Conservation (phyloP, 2,329 filamentous ascomycete genomes). For the Arachnomyces sp. region DNA sequence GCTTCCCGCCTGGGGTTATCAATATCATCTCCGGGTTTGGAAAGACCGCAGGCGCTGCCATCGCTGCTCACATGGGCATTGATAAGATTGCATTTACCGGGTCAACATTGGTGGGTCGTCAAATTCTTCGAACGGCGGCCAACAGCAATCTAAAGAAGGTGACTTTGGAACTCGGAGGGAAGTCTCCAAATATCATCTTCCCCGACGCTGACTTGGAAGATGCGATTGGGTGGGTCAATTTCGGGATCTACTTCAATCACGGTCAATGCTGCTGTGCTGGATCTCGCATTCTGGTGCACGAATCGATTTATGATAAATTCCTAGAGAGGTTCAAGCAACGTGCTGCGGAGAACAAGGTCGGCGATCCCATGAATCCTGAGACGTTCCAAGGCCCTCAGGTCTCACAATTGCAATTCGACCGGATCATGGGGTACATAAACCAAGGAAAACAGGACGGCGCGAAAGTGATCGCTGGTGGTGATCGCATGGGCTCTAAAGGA, state of each 20-base stretch:
- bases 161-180: constrained; percentile 59
- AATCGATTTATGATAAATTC: constrained; percentile 75
- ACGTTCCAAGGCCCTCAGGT: constrained; percentile 85
- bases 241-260: constrained; percentile 51
- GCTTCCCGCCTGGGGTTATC: constrained; percentile 56
- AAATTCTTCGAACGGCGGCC: constrained; percentile 55
- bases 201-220: constrained; percentile 58
- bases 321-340: constrained; percentile 69
- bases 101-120: constrained; percentile 53
- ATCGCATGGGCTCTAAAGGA: constrained; percentile 66
- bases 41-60: constrained; percentile 64
- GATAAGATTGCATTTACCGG: constrained; percentile 60
- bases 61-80: constrained; percentile 55
- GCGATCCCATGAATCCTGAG: constrained; percentile 67
- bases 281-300: constrained; percentile 62
- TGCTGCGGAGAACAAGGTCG: constrained; percentile 64
- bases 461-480: constrained; percentile 57
- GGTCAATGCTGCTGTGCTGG: constrained; percentile 53
- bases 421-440: constrained; percentile 67
- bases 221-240: constrained; percentile 60
- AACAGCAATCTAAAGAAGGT: constrained; percentile 60
- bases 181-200: constrained; percentile 57
- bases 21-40: constrained; percentile 68
- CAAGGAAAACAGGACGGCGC: constrained; percentile 58
- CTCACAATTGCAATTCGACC: constrained; percentile 74